Conservation (phyloP, 495 filamentous ascomycete genomes). For the Penicillium atrosanguineum region DNA sequence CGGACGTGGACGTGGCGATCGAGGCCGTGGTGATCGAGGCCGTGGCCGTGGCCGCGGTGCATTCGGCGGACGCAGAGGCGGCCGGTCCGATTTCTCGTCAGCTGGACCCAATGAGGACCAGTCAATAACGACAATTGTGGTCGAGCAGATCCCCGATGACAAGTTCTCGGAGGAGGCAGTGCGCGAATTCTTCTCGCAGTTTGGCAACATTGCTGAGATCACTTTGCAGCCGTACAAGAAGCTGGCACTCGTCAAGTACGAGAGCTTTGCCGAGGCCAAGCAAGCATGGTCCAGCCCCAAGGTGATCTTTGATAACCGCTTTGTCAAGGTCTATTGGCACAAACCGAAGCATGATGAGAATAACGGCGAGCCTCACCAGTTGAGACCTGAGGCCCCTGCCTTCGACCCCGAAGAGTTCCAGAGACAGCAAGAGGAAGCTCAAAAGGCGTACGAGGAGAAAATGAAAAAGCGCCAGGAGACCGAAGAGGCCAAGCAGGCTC, state of each 20-base stretch:
- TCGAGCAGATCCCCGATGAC: conserved; percentile 91
- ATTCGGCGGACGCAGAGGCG: conserved; percentile 48
- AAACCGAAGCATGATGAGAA: conserved; percentile 55
- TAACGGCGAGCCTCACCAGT: conserved; percentile 25
- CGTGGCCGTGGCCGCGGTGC: conserved; percentile 50
- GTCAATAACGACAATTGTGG: conserved; percentile 75
- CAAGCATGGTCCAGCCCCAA: conserved; percentile 88
- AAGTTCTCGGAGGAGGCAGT: conserved; percentile 73
- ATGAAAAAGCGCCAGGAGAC: conserved; percentile 69
- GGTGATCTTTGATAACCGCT: conserved; percentile 94
- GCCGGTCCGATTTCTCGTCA: conserved; percentile 68
- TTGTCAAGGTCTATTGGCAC: conserved; percentile 97
- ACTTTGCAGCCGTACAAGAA: conserved; percentile 74
- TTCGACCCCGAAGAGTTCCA: conserved; percentile 79
- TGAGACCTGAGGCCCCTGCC: conserved; percentile 27
- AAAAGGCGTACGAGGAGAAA: conserved; percentile 76
- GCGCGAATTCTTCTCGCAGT: conserved; percentile 78
- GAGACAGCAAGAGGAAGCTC: conserved; percentile 73
- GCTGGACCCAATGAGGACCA: conserved; percentile 73
- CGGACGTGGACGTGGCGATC: conserved; percentile 15
- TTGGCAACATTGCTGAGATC: conserved; percentile 72
- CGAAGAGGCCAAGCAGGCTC: conserved; percentile 64
- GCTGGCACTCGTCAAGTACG: conserved; percentile 79
- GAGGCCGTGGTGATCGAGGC: conserved; percentile 41
- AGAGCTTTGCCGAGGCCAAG: conserved; percentile 68